Percentiles rank a stretch among this genome's conserved stretches.
Evolutionary conservation across 2,329 filamentous ascomycete species (phyloP).

Genomic region (Dothistroma septosporum): DNA sequence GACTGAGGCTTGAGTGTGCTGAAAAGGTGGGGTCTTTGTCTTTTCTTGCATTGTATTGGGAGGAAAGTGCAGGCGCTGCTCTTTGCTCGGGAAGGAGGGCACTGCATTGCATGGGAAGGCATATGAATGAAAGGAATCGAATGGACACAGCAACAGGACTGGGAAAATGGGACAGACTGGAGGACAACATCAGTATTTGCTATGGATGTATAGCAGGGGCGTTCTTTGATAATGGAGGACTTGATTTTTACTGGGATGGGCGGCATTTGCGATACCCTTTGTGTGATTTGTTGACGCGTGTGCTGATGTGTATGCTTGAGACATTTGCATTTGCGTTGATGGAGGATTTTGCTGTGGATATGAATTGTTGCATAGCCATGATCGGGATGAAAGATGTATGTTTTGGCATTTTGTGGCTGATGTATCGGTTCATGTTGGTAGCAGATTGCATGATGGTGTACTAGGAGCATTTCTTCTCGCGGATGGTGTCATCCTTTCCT

Average conservation of each 20-base stretch:
- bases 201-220: neutral
- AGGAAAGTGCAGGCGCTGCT: neutral
- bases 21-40: neutral
- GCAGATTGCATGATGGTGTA: neutral
- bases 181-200: neutral
- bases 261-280: slow-evolving; percentile 30
- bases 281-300: slow-evolving; percentile 4
- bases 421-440: neutral
- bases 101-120: neutral
- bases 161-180: slow-evolving; percentile 3
- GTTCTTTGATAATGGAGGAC: neutral
- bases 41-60: neutral
- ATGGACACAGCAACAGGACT: neutral
- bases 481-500: neutral
- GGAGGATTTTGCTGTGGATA: neutral
- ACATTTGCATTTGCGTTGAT: slow-evolving; percentile 2
- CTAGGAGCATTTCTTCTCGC: neutral
- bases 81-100: neutral
- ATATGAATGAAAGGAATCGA: neutral
- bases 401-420: neutral
- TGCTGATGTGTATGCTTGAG: slow-evolving; percentile 5
- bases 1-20: neutral
- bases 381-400: neutral
- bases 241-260: slow-evolving; percentile 8
- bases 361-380: neutral